phyloP scores from a whole-genome alignment of 805 yeast species.

The Pichia cabralensis region DNA sequence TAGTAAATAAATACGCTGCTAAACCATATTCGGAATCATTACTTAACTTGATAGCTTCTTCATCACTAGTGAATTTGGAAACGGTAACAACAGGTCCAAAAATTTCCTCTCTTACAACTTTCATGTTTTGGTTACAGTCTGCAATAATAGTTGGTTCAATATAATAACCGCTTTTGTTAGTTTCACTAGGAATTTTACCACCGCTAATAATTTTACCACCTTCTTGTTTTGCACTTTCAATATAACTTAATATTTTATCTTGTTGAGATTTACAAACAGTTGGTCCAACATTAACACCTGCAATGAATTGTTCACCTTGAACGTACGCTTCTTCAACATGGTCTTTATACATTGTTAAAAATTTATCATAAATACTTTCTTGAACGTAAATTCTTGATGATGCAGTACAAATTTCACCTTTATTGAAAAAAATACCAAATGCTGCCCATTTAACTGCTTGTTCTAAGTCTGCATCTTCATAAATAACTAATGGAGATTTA shows the following conservation, averaged over 20 bases:
- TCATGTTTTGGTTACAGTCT: slow-evolving; percentile 57
- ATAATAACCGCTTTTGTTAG: slow-evolving; percentile 48
- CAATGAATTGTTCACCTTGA: slow-evolving; percentile 74
- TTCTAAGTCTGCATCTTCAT: slow-evolving; percentile 74
- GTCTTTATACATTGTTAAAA: slow-evolving; percentile 47
- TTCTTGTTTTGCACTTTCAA: slow-evolving; percentile 67
- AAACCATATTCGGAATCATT: slow-evolving; percentile 79
- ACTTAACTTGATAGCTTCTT: slow-evolving; percentile 69
- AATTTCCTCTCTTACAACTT: slow-evolving; percentile 66
- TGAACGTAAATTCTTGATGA: slow-evolving; percentile 89
- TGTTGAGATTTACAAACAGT: slow-evolving; percentile 78
- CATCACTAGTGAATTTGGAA: slow-evolving; percentile 70
- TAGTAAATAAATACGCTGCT: slow-evolving; percentile 86
- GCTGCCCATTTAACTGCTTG: slow-evolving; percentile 68
- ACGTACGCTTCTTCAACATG: slow-evolving; percentile 47
- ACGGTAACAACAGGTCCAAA: slow-evolving; percentile 90
- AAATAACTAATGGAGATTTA: slow-evolving; percentile 86
- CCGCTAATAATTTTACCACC: slow-evolving; percentile 74
- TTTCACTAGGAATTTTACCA: slow-evolving; percentile 37
- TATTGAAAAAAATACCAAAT: slow-evolving; percentile 81
- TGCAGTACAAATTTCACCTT: slow-evolving; percentile 95
- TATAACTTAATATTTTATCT: slow-evolving; percentile 66
- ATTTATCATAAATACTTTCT: slow-evolving; percentile 71
- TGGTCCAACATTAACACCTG: slow-evolving; percentile 79
- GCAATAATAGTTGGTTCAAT: slow-evolving; percentile 67